phyloP scores from a whole-genome alignment of 2,329 filamentous ascomycete genomes.

The Herpotrichia juniperi region DNA sequence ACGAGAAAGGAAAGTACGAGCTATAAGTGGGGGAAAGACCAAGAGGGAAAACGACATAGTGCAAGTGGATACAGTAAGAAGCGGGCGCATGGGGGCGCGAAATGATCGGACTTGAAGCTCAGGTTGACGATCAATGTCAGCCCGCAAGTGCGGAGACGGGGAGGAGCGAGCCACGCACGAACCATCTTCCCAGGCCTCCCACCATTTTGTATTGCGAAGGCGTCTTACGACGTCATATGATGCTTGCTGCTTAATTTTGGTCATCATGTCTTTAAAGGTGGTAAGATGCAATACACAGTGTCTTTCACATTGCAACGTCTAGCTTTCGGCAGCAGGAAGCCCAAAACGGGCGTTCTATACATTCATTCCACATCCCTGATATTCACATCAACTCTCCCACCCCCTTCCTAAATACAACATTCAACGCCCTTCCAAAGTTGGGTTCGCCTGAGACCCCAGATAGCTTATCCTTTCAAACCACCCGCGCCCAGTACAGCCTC shows the following conservation, averaged over 20 bases:
- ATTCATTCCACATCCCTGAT: constrained; percentile 6
- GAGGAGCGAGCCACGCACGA: background rate
- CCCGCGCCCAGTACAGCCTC: background rate
- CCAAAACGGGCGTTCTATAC: background rate
- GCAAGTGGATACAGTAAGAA: constrained; percentile 2
- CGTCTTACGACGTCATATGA: too few relatives aligned
- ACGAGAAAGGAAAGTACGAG: background rate
- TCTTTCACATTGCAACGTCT: too few relatives aligned
- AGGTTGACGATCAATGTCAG: background rate
- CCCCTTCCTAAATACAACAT: background rate
- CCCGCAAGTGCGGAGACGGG: background rate
- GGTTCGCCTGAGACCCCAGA: background rate
- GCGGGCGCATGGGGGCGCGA: background rate
- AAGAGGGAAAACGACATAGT: too few relatives aligned
- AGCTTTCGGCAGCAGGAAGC: background rate
- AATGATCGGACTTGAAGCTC: background rate
- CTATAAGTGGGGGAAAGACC: background rate
- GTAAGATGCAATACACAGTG: too few relatives aligned
- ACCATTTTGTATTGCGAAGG: too few relatives aligned
- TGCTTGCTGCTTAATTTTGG: too few relatives aligned
- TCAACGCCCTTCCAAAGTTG: background rate
- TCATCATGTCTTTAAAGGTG: too few relatives aligned
- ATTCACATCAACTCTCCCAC: background rate
- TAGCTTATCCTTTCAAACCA: background rate
- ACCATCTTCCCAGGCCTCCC: background rate